These are phyloP conservation scores for Podospora pseudocomata DNA, from an alignment of 495 filamentous ascomycete genomes.

Conservation along the genomic window DNA sequence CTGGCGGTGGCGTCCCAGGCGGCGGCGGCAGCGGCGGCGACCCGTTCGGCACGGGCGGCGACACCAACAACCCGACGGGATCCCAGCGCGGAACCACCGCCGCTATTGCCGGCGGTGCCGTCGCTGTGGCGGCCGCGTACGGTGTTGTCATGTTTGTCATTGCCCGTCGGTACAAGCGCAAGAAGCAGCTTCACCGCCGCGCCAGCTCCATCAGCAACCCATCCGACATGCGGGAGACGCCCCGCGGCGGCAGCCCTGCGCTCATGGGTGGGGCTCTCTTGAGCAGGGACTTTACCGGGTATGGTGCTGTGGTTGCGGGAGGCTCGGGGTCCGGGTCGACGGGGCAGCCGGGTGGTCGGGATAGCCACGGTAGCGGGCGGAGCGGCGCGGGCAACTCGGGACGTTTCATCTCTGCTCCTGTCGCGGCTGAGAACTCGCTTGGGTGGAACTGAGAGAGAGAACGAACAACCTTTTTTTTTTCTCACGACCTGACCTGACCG, in stretches of 20 bases:
- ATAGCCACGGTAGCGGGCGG: conserved; percentile 54
- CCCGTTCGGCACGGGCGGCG: conserved; percentile 37
- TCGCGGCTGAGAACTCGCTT: conserved; percentile 95
- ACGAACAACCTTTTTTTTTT: background rate
- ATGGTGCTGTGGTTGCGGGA: conserved; percentile 41
- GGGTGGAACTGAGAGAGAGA: conserved; percentile 77
- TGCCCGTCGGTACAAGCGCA: conserved; percentile 87
- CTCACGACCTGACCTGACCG: background rate
- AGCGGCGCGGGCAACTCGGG: conserved; percentile 72
- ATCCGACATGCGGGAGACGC: conserved; percentile 52
- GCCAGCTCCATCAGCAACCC: conserved; percentile 61
- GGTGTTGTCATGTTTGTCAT: conserved; percentile 98
- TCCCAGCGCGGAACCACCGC: conserved; percentile 70
- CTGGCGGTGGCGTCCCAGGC: conserved; percentile 22
- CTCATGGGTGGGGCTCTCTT: conserved; percentile 53
- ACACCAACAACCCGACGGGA: conserved; percentile 27
- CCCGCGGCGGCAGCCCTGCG: conserved; percentile 53
- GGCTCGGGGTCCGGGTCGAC: background rate
- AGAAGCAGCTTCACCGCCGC: conserved; percentile 74
- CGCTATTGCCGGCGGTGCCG: conserved; percentile 74
- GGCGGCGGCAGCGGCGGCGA: conserved; percentile 25
- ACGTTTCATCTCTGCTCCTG: conserved; percentile 72
- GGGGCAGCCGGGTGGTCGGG: conserved; percentile 32
- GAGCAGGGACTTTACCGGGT: conserved; percentile 46
- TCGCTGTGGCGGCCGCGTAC: conserved; percentile 81